These are phyloP conservation scores for Hypoxylon sp. DNA, from an alignment of 2,329 filamentous ascomycete species.

Conservation along the genomic window DNA sequence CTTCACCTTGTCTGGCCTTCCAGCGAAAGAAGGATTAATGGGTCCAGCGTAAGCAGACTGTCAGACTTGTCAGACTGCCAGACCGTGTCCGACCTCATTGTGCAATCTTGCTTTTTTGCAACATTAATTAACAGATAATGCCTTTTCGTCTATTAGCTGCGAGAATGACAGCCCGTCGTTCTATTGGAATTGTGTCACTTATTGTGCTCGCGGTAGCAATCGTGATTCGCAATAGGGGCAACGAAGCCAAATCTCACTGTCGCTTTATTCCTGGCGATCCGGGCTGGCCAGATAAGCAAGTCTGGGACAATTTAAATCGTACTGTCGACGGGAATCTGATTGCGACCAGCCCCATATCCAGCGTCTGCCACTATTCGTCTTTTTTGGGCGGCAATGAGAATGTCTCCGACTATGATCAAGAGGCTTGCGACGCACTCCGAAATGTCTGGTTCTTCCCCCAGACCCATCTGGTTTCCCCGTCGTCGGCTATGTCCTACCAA, in stretches of 20 bases:
- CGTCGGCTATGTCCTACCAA: constrained; percentile 49
- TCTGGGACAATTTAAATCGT: constrained; percentile 67
- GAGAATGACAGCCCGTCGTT: not conserved
- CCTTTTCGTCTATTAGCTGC: not conserved
- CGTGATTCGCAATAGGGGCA: not conserved
- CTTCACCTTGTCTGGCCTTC: not conserved
- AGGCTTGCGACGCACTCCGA: constrained; percentile 32
- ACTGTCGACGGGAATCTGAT: constrained; percentile 67
- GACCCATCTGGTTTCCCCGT: constrained; percentile 29
- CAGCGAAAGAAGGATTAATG: not conserved
- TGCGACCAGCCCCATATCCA: constrained; percentile 66
- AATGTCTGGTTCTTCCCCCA: constrained; percentile 35
- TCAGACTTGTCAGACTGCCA: too few species aligned
- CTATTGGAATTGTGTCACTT: not conserved
- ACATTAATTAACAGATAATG: not conserved
- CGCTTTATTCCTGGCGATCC: constrained; percentile 66
- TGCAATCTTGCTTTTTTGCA: not conserved
- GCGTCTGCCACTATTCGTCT: constrained; percentile 63
- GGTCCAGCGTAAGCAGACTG: too few species aligned
- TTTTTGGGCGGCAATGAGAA: not conserved
- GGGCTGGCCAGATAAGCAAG: constrained; percentile 64
- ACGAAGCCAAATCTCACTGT: constrained; percentile 50
- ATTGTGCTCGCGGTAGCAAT: not conserved
- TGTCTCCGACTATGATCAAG: constrained; percentile 58
- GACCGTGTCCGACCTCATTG: too few species aligned